Base-by-base conservation (phyloP, 345 rosid species). In the Abelmoschus esculentus region DNA sequence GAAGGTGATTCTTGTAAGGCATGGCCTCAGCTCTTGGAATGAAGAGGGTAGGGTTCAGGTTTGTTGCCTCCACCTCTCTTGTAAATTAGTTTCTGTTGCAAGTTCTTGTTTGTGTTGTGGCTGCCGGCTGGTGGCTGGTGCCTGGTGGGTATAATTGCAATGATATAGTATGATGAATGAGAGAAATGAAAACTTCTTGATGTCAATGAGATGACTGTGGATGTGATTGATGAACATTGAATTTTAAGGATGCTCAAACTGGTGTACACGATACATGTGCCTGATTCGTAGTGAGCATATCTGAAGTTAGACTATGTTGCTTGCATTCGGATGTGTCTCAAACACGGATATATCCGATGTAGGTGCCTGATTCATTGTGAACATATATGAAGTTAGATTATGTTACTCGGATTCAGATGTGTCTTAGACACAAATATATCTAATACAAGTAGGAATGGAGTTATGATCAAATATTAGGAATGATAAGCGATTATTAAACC, bases 1-100 rank as follows among this genome's bases (percentile, higher is more conserved):
- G 77, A 85, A 75, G 78, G 87, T 87, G n/a, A 83, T 87, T 32
- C 58, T 87, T 52, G 78, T 87, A 9, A 85, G 91, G 75, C 91
- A 87, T 73, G 91, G 91, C 40, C 91, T 87, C 64, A 87, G 91
- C 81, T 77, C 89, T 72, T 87, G 89, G 92, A 87, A 87, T 61
- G 78, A 82, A 14, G 89, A 87, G 75, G 70, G 84, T 19, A 79
- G 85, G 79, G 82, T 87, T 74, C 92, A 87, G 92, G 92, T 87
- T 75, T 50, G 84, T 68, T 46, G 36, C 38, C 32, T 52, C n/a
- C 49, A 14, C 8, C 54, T 36, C 34, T 36, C 34, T 78, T 15
- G 15, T 58, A 5, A 55, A 17, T 71, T 47, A 13, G n/a, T 47
- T 64, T 49, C 46, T 29, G 10, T 50, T 22, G 8, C 61, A 18